phyloP scores from a whole-genome alignment of 306 rosid genomes.

The Sicyos edulis region DNA sequence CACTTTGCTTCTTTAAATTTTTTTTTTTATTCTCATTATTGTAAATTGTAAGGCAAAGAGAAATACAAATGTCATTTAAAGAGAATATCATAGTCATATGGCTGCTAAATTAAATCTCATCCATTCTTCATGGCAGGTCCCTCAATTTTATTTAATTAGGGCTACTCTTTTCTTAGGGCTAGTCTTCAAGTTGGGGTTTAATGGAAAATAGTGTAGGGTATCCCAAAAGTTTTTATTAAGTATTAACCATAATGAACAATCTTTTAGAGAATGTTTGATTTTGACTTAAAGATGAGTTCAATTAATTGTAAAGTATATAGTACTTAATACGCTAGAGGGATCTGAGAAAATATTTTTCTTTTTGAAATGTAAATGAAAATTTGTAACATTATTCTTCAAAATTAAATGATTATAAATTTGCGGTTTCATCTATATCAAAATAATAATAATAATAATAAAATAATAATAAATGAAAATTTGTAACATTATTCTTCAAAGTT shows the following conservation, averaged over 20 bases:
- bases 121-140: slow-evolving; percentile 44
- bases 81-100: slow-evolving; percentile 3
- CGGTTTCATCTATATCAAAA: no score
- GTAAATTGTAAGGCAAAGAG: slow-evolving; percentile 27
- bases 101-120: slow-evolving; percentile 23
- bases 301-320: neutral
- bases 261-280: no score
- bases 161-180: no score
- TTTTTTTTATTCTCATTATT: slow-evolving; percentile 22
- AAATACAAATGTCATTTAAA: slow-evolving; percentile 24
- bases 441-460: no score
- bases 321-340: neutral
- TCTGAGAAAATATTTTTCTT: neutral
- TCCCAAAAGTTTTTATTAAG: neutral
- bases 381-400: neutral
- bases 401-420: neutral
- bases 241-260: neutral
- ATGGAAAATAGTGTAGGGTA: neutral
- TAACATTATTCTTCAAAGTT: no score
- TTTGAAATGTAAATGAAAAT: neutral
- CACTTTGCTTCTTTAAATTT: slow-evolving; percentile 22
- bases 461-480: no score
- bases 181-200: neutral
- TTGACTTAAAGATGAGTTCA: neutral
- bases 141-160: slow-evolving; percentile 1